Evolutionary conservation across 2,329 filamentous ascomycete species (phyloP).

Genomic region (Colletotrichum agaves): DNA sequence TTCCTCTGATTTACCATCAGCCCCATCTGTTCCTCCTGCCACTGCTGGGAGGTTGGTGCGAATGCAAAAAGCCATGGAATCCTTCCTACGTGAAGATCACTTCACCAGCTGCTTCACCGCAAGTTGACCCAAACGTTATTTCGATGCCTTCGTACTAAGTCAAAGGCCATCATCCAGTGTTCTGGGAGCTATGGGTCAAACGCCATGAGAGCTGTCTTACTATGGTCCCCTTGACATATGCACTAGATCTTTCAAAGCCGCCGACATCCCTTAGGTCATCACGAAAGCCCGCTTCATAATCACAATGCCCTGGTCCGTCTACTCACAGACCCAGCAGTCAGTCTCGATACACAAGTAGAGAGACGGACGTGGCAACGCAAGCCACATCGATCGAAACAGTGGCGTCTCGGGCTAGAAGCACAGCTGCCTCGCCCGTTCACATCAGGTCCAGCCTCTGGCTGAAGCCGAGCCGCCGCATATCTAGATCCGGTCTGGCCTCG

Average conservation of each 20-base stretch:
- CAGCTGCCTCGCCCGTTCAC: constrained; percentile 22
- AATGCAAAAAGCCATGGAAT: not conserved
- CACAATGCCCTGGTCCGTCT: not conserved
- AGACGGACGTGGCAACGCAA: constrained; percentile 15
- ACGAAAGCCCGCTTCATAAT: not conserved
- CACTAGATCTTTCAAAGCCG: not conserved
- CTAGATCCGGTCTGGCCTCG: constrained; percentile 27
- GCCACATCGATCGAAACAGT: constrained; percentile 18
- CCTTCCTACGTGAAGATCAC: not conserved
- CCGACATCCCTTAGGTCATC: not conserved
- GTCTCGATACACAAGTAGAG: not conserved
- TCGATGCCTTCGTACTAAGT: not conserved
- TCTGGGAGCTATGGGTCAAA: no score
- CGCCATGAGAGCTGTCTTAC: not conserved
- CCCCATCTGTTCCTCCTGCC: not conserved
- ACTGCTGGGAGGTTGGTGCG: not conserved
- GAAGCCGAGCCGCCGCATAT: constrained; percentile 15
- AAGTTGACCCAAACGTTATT: not conserved
- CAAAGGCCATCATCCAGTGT: no score
- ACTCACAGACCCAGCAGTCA: not conserved
- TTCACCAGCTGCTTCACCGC: not conserved
- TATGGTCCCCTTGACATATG: not conserved
- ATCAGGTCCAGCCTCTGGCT: constrained; percentile 4
- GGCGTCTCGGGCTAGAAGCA: constrained; percentile 12
- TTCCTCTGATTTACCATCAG: not conserved